Evolutionary conservation across 768 basidiomycete species (phyloP).

Genomic region (Cubamyces lactineus): DNA sequence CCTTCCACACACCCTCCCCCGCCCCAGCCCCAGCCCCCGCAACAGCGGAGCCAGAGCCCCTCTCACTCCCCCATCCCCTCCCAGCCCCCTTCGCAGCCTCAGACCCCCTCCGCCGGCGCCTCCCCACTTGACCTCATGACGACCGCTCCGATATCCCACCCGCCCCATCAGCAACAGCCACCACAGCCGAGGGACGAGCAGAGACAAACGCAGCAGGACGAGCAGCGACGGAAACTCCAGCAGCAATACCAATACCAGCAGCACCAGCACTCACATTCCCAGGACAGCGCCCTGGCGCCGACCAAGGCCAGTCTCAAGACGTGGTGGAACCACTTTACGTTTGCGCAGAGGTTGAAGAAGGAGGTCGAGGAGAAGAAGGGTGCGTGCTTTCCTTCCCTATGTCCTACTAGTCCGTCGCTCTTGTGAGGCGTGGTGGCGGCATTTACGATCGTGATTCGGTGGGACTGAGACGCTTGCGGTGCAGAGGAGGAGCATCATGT

Average conservation of each 20-base stretch:
- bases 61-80: conserved; percentile 9
- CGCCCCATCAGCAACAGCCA: conserved; percentile 5
- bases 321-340: conserved; percentile 82
- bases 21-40: neutral
- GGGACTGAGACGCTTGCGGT: conserved; percentile 29
- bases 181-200: conserved; percentile 11
- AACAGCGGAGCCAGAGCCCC: conserved; percentile 4
- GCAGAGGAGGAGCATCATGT: conserved; percentile 53
- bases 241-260: conserved; percentile 15
- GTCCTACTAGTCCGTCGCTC: neutral
- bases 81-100: neutral
- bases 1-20: neutral
- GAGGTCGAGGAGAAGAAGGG: conserved; percentile 49
- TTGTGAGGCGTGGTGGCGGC: conserved; percentile 4
- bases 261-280: conserved; percentile 7
- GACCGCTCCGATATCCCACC: conserved; percentile 14
- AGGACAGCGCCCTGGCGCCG: conserved; percentile 21
- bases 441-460: conserved; percentile 6
- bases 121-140: conserved; percentile 1
- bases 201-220: conserved; percentile 4
- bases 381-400: conserved; percentile 30
- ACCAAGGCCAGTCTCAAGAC: conserved; percentile 55
- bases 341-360: conserved; percentile 64
- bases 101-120: conserved; percentile 8
- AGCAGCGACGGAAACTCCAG: conserved; percentile 13